Evolutionary conservation across 1,139 yeast species (phyloP), one percentile per base, ranked within the genome.

Genomic region (Eremothecium gossypii): DNA sequence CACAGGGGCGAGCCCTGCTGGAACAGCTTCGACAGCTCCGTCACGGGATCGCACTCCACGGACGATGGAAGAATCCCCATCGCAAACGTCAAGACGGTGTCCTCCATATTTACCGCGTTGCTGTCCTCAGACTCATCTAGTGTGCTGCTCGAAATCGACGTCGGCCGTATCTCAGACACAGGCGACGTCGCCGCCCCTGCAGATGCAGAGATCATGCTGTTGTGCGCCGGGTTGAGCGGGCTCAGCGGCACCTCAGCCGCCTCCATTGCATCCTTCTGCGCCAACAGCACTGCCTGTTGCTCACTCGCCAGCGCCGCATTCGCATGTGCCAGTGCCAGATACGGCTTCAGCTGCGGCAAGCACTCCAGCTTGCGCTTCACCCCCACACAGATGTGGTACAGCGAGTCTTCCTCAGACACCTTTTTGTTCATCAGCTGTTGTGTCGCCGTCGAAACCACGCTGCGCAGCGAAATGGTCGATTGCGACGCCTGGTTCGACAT

Each of bases 1-100:
- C 98, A 89, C 39, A 91, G 70, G 6, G 97, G 95, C 2, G 95
- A 83, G 7, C 98, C 98, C 55, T 84, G 87, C 54, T 91, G 93
- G 56, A 91, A 81, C 38, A 91, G 68, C 53, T 85, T 81, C 79
- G 96, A 85, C 40, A 91, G 64, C 50, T 86, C 89, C 1, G 96
- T 86, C 2, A 85, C 96, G 2, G 98, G 96, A 58, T 91, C 99
- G 53, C 84, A 82, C 44, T 76, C 74, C 44, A 77, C 70, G 43
- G 74, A 77, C 2, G 85, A 82, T 2, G 93, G 93, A 38, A 82
- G 65, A 13, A 80, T 79, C 26, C 93, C 93, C 35, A 85, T 82
- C 28, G 84, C 74, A 61, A 79, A 82, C 0, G 91, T 82, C 34
- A 59, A 43, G n/a, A 59, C 36, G 2, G 63, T 56, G 40, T 57